These are phyloP conservation scores for Lactuca saligna DNA, from an alignment of 129 eudicot species.

Conservation along the genomic window DNA sequence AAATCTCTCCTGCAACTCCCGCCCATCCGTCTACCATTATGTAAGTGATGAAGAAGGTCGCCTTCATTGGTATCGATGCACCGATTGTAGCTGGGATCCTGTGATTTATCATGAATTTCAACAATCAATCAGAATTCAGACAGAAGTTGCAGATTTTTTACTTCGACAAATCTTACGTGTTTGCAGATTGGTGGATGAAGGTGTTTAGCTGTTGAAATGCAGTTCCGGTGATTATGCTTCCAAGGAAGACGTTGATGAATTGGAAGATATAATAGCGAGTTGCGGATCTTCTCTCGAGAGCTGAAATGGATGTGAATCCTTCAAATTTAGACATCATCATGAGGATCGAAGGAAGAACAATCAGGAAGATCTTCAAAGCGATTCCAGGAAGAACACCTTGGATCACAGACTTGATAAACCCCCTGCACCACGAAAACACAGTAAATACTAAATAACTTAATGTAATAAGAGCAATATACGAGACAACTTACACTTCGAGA, in stretches of 20 bases:
- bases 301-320: conserved; percentile 61
- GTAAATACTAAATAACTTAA: too few relatives aligned
- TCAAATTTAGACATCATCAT: conserved; percentile 84
- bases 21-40: conserved; percentile 98
- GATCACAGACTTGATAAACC: conserved; percentile 52
- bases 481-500: conserved; percentile 56
- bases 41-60: conserved; percentile 67
- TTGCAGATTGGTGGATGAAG: conserved; percentile 65
- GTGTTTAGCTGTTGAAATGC: conserved; percentile 67
- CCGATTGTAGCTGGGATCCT: conserved; percentile 74
- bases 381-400: conserved; percentile 83
- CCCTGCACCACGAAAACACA: conserved; percentile 37
- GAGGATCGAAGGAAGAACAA: conserved; percentile 59
- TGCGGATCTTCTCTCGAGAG: conserved; percentile 76
- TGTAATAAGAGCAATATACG: too few relatives aligned
- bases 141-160: background rate
- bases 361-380: conserved; percentile 70
- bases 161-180: conserved; percentile 41
- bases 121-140: background rate
- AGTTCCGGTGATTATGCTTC: conserved; percentile 75
- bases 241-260: conserved; percentile 71
- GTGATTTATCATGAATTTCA: conserved; percentile 1
- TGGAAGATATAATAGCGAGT: conserved; percentile 58
- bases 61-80: conserved; percentile 81
- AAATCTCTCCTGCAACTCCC: conserved; percentile 80